phyloP scores from a whole-genome alignment of 1,284 basidiomycete genomes.

The Mycosarcoma maydis region DNA sequence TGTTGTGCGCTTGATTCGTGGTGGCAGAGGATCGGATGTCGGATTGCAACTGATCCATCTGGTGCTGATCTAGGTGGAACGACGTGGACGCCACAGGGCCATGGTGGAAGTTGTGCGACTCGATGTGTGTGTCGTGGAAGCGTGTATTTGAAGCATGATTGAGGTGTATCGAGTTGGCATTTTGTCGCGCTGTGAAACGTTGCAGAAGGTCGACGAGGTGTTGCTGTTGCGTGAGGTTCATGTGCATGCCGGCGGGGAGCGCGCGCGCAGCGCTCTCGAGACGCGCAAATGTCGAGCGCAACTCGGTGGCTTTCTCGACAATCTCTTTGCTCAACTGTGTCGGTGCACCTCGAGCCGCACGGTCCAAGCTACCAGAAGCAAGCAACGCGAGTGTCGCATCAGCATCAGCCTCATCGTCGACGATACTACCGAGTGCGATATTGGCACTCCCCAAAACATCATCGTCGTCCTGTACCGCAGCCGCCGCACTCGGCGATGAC shows the following conservation, averaged over 20 bases:
- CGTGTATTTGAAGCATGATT: too few species aligned
- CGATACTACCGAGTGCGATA: conserved; percentile 32
- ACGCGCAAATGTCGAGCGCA: conserved; percentile 7
- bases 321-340: conserved; percentile 29
- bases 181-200: conserved; percentile 6
- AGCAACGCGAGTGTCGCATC: conserved; percentile 39
- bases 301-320: conserved; percentile 14
- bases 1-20: too few species aligned
- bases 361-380: conserved; percentile 1
- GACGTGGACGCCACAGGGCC: conserved; percentile 15
- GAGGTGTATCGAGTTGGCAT: conserved; percentile 3
- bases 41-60: conserved; percentile 24
- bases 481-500: not conserved
- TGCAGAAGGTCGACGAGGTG: conserved; percentile 11
- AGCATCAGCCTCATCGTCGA: conserved; percentile 36
- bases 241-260: conserved; percentile 26
- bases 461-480: not conserved
- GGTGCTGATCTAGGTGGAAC: conserved; percentile 23
- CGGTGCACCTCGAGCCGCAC: conserved; percentile 7
- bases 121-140: not conserved
- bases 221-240: conserved; percentile 21
- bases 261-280: conserved; percentile 23
- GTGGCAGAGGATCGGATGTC: conserved; percentile 19
- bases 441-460: conserved; percentile 4
- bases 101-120: conserved; percentile 8